Percentiles rank a stretch among this genome's conserved stretches.
Evolutionary conservation across 1,284 basidiomycete genomes (phyloP).

Genomic region (Lignosus rhinocerotis): DNA sequence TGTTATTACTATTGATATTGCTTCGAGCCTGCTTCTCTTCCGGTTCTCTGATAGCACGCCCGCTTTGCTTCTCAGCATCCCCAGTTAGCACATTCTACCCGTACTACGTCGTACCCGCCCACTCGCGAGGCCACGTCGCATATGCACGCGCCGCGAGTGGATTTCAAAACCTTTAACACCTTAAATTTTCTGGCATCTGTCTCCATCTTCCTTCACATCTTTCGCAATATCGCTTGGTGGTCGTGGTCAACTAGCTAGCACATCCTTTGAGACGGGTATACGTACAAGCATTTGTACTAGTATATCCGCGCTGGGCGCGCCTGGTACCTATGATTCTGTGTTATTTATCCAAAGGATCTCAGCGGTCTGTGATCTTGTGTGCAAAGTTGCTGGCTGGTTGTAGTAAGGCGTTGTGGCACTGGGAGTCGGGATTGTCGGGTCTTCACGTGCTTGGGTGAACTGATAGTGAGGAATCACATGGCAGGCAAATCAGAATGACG

Average conservation of each 20-base stretch:
- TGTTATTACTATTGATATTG: slow-evolving; percentile 27
- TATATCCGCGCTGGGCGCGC: slow-evolving; percentile 32
- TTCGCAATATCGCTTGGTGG: slow-evolving; percentile 6
- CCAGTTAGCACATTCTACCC: slow-evolving; percentile 7
- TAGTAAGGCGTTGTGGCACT: too few relatives aligned
- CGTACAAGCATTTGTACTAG: slow-evolving; percentile 24
- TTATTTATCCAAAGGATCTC: slow-evolving; percentile 20
- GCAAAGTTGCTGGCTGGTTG: neutral
- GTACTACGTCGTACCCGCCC: slow-evolving; percentile 3
- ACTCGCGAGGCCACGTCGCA: slow-evolving; percentile 10
- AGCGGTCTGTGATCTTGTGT: neutral
- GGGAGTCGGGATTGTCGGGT: too few relatives aligned
- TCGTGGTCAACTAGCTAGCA: slow-evolving; percentile 13
- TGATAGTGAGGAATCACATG: slow-evolving; percentile 7
- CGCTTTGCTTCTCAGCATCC: slow-evolving; percentile 3
- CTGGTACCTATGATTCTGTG: slow-evolving; percentile 11
- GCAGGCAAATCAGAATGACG: neutral
- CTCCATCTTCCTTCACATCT: neutral
- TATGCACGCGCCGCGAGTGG: slow-evolving; percentile 5
- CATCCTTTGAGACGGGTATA: slow-evolving; percentile 23
- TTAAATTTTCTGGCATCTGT: neutral
- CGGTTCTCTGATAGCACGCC: neutral
- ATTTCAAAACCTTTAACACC: slow-evolving; percentile 3
- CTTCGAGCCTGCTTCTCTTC: neutral
- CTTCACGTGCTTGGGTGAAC: neutral